Conservation (phyloP, 345 rosid genomes). For the Hirschfeldia incana region DNA sequence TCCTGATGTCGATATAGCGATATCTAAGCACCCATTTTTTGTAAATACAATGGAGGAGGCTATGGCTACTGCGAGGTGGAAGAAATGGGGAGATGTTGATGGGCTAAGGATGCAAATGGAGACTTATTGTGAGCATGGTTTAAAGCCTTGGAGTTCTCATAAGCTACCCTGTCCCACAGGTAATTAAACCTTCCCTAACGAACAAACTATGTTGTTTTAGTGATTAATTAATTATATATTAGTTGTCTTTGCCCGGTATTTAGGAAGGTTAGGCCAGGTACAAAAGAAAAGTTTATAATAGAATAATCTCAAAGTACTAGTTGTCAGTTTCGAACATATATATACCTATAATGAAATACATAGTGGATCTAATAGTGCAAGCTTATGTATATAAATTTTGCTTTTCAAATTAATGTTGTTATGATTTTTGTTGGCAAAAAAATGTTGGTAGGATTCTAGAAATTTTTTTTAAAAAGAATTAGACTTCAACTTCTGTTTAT, state of each 20-base stretch:
- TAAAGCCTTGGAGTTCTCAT: constrained; percentile 68
- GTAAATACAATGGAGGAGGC: constrained; percentile 90
- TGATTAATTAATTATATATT: not conserved
- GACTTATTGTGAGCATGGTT: constrained; percentile 80
- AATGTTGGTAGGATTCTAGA: not conserved
- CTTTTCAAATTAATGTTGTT: not conserved
- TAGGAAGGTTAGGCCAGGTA: constrained; percentile 19
- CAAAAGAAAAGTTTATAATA: not conserved
- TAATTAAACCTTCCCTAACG: constrained; percentile 33
- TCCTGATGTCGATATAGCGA: constrained; percentile 62
- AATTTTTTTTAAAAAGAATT: no score
- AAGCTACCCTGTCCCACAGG: constrained; percentile 87
- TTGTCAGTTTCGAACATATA: not conserved
- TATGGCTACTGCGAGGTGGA: constrained; percentile 92
- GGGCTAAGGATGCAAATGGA: constrained; percentile 76
- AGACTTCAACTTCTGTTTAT: not conserved
- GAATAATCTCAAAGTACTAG: constrained; percentile 10
- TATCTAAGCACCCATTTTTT: constrained; percentile 73
- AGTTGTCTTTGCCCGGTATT: not conserved
- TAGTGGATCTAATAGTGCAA: not conserved
- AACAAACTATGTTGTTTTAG: not conserved
- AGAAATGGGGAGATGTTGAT: constrained; percentile 72
- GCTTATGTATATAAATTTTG: not conserved
- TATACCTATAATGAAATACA: constrained; percentile 6
- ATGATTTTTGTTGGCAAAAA: not conserved